phyloP scores from a whole-genome alignment of 1,284 basidiomycete species.

The Entoloma clypeatum region DNA sequence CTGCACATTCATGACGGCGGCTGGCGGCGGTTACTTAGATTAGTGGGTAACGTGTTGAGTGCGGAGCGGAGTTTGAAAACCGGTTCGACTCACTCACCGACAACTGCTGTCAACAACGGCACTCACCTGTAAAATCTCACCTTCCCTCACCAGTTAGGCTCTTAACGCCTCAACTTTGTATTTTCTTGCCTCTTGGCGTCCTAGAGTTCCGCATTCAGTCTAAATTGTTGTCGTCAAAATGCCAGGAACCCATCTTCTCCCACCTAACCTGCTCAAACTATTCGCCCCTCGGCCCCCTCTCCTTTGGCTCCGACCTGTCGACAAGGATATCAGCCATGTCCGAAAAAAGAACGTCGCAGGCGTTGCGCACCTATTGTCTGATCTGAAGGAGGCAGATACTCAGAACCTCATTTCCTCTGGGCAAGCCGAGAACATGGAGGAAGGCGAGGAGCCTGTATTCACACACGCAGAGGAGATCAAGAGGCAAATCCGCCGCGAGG shows the following conservation, averaged over 20 bases:
- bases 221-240: constrained; percentile 33
- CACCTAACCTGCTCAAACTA: constrained; percentile 91
- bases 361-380: constrained; percentile 69
- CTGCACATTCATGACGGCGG: too few species aligned
- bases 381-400: constrained; percentile 74
- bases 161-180: background rate
- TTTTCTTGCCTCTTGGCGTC: background rate
- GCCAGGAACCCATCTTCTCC: constrained; percentile 85
- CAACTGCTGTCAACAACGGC: constrained; percentile 7
- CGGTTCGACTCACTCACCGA: background rate
- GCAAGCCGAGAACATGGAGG: constrained; percentile 63
- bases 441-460: constrained; percentile 74
- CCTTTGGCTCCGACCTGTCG: constrained; percentile 80
- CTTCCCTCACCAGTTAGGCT: background rate
- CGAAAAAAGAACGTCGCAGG: constrained; percentile 68
- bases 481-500: constrained; percentile 73
- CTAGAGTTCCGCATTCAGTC: background rate
- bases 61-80: constrained; percentile 20
- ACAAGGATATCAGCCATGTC: constrained; percentile 76
- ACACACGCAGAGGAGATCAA: constrained; percentile 78
- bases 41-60: too few species aligned
- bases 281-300: constrained; percentile 90
- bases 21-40: too few species aligned
- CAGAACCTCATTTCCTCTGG: constrained; percentile 58
- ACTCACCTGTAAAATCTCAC: background rate